Evolutionary conservation across 148 eudicot genomes (phyloP).

Genomic region (Mesembryanthemum crystallinum): DNA sequence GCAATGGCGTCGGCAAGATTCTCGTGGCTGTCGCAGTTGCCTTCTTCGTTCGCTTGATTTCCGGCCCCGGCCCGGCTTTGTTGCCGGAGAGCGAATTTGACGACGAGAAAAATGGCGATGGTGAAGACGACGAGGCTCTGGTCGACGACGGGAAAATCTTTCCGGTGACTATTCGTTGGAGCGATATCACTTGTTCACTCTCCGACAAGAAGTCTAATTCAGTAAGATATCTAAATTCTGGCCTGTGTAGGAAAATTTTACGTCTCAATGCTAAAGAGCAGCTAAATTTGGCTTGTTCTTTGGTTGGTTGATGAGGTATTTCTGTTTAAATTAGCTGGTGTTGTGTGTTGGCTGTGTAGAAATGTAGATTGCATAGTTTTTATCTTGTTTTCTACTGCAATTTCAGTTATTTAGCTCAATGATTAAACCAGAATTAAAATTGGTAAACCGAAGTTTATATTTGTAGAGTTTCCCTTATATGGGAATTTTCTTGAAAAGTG

Average conservation of each 20-base stretch:
- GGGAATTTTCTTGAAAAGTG: no score
- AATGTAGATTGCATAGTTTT: no score
- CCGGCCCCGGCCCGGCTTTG: conserved; percentile 62
- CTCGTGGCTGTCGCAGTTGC: conserved; percentile 77
- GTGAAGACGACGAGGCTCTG: conserved; percentile 29
- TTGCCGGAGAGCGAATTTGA: conserved; percentile 36
- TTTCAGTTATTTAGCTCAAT: no score
- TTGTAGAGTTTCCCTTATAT: no score
- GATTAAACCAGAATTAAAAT: no score
- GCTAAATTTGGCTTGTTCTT: background rate
- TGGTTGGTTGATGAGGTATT: no score
- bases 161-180: conserved; percentile 87
- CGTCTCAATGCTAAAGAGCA: background rate
- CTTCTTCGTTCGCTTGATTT: conserved; percentile 62
- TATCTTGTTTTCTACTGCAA: no score
- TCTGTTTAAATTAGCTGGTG: no score
- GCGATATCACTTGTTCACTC: conserved; percentile 62
- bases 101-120: conserved; percentile 26
- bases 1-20: conserved; percentile 58
- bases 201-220: conserved; percentile 56
- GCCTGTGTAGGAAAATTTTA: background rate
- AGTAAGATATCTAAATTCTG: conserved; percentile 30
- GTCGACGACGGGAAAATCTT: conserved; percentile 42
- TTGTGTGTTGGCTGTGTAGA: no score
- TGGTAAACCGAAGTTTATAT: no score